These are phyloP conservation scores for Pisolithus orientalis DNA, from an alignment of 768 basidiomycete species.

Conservation along the genomic window DNA sequence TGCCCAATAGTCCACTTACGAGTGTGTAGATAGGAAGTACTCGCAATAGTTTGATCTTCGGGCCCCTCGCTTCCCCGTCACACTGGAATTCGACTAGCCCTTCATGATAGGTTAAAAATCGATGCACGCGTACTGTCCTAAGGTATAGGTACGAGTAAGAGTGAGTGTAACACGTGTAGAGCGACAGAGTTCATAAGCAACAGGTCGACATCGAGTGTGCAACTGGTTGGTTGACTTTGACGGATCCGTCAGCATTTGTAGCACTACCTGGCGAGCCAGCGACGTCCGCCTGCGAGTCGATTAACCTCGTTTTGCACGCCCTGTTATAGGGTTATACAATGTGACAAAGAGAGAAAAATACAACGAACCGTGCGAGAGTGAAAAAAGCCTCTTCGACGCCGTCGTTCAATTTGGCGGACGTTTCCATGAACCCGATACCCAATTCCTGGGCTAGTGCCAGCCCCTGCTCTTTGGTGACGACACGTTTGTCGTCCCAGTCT, in stretches of 20 bases:
- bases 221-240: conserved; percentile 59
- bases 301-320: conserved; percentile 95
- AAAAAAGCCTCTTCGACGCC: conserved; percentile 99
- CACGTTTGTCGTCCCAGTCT: conserved; percentile 95
- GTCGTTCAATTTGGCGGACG: conserved; percentile 93
- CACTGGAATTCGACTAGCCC: no score
- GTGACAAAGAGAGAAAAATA: not conserved
- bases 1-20: no score
- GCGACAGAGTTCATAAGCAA: conserved; percentile 35
- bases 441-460: conserved; percentile 88
- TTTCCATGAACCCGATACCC: conserved; percentile 94
- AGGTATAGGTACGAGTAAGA: no score
- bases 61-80: no score
- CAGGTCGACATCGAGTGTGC: conserved; percentile 41
- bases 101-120: no score
- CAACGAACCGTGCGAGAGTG: conserved; percentile 80
- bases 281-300: conserved; percentile 82
- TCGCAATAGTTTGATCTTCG: no score
- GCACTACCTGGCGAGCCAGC: conserved; percentile 32
- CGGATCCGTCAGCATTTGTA: conserved; percentile 48
- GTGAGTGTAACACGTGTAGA: no score
- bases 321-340: conserved; percentile 34
- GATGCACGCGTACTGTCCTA: no score
- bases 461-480: conserved; percentile 88
- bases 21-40: no score